These are phyloP conservation scores for Penicillium manginii DNA, from an alignment of 495 filamentous ascomycete genomes.

Conservation along the genomic window DNA sequence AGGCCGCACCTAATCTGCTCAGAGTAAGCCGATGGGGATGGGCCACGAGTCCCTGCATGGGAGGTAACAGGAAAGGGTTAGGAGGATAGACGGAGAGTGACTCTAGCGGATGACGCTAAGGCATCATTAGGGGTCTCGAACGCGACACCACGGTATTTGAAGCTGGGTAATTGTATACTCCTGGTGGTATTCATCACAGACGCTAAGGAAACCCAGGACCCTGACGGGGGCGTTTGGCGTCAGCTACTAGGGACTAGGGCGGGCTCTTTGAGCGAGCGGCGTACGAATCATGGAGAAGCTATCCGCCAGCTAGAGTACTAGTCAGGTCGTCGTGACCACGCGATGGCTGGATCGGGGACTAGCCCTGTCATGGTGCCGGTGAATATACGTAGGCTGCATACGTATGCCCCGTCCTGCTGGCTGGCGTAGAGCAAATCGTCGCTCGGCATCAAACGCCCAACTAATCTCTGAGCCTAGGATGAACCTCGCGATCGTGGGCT, in stretches of 20 bases:
- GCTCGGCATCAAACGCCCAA: constrained; percentile 25
- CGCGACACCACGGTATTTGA: background rate
- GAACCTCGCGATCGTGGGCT: constrained; percentile 19
- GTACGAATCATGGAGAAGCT: constrained; percentile 24
- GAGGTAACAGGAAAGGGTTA: background rate
- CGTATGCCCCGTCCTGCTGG: constrained; percentile 28
- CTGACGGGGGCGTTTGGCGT: constrained; percentile 32
- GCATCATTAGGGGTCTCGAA: background rate
- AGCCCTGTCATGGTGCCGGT: constrained; percentile 12
- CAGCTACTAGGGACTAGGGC: constrained; percentile 13
- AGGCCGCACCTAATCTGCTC: constrained; percentile 14
- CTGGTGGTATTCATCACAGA: background rate
- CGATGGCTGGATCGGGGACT: constrained; percentile 22
- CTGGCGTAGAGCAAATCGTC: constrained; percentile 22
- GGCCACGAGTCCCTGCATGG: constrained; percentile 34
- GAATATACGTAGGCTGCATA: constrained; percentile 35
- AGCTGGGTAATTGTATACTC: background rate
- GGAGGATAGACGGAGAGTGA: background rate
- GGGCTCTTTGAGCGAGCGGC: background rate
- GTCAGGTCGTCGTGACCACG: constrained; percentile 10
- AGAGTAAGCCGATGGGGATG: constrained; percentile 13
- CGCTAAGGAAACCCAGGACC: constrained; percentile 12
- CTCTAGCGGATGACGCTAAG: background rate
- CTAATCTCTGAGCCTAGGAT: constrained; percentile 11
- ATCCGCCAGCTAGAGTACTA: constrained; percentile 9